Evolutionary conservation across 176 grass and related monocot genomes (phyloP).

Genomic region (Oropetium thomaeum): DNA sequence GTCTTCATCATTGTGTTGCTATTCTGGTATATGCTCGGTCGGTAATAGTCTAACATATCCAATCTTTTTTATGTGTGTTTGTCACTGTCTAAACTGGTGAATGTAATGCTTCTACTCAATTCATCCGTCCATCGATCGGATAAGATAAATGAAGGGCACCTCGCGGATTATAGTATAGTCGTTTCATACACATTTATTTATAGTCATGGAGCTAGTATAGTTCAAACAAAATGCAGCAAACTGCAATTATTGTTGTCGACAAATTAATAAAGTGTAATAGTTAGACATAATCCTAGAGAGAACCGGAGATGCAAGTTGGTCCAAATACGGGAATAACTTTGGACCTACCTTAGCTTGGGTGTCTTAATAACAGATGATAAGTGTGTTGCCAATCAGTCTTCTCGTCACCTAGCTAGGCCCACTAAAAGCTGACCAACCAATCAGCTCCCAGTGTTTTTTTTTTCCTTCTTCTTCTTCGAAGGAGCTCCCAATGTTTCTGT

Average conservation of each 20-base stretch:
- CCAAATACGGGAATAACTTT: not conserved
- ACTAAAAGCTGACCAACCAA: conserved; percentile 27
- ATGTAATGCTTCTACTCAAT: conserved; percentile 39
- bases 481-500: not conserved
- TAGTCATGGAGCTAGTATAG: not conserved
- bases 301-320: not conserved
- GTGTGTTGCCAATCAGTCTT: not conserved
- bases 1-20: not conserved
- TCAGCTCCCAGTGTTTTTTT: not conserved
- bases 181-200: not conserved
- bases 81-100: conserved; percentile 25
- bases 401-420: not conserved
- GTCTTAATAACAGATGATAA: no score
- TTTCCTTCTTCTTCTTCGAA: conserved; percentile 21
- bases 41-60: not conserved
- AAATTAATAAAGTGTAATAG: no score
- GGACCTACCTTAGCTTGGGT: not conserved
- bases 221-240: not conserved
- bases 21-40: not conserved
- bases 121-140: conserved; percentile 5
- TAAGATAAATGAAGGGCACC: not conserved
- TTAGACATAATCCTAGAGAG: not conserved
- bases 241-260: not conserved
- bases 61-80: not conserved
- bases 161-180: not conserved